A percentile compares a stretch with the other conserved stretches of the same genome.
These are phyloP conservation scores for Aspergillus transmontanensis DNA, from an alignment of 2,329 filamentous ascomycete species.

Conservation along the genomic window DNA sequence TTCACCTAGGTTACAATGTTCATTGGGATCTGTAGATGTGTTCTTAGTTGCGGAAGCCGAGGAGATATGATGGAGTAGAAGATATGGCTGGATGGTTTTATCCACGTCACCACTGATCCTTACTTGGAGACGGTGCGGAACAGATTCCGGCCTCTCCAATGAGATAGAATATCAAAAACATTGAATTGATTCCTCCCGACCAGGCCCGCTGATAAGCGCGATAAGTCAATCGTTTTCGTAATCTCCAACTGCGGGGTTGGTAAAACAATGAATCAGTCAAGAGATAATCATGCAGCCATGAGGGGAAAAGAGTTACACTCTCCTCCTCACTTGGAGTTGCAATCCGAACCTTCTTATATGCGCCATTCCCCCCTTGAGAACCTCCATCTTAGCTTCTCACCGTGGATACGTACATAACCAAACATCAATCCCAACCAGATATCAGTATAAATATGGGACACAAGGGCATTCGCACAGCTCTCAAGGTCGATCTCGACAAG, in stretches of 20 bases:
- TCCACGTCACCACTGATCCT: too few relatives aligned
- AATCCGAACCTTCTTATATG: background rate
- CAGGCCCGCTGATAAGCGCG: conserved; percentile 15
- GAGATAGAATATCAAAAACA: background rate
- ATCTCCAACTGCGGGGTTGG: conserved; percentile 12
- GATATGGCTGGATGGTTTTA: too few relatives aligned
- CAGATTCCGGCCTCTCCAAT: background rate
- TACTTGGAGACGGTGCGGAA: background rate
- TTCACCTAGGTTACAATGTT: conserved; percentile 32
- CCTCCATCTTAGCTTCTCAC: background rate
- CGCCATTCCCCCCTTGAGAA: background rate
- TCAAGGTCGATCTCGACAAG: conserved; percentile 73
- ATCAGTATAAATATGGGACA: conserved; percentile 34
- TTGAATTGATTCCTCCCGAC: background rate
- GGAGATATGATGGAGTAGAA: background rate
- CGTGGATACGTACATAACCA: background rate
- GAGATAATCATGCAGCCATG: background rate
- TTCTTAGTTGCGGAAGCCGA: background rate
- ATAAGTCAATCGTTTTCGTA: conserved; percentile 9
- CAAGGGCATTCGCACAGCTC: conserved; percentile 65
- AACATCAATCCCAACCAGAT: background rate
- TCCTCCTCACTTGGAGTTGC: background rate
- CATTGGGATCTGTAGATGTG: background rate
- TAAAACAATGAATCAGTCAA: conserved; percentile 5
- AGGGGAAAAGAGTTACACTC: background rate